Percentiles rank a stretch among this genome's conserved stretches.
phyloP scores from a whole-genome alignment of 2,329 filamentous ascomycete genomes.

The Leptoxyphium fumago region DNA sequence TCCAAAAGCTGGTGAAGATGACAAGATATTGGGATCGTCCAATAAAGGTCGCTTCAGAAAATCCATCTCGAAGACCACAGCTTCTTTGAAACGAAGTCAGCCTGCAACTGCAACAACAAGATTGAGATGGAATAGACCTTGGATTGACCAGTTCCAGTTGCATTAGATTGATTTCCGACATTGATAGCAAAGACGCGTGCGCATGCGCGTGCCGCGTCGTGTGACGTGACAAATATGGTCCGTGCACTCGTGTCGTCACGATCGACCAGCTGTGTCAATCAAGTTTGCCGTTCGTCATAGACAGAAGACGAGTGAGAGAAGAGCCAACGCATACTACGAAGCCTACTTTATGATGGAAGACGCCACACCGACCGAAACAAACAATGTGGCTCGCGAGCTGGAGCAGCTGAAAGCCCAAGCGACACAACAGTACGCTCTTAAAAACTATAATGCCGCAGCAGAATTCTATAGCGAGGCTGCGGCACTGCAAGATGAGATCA shows the following conservation, averaged over 20 bases:
- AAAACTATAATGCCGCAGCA: slow-evolving; percentile 72
- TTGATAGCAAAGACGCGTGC: no score
- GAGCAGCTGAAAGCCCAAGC: slow-evolving; percentile 66
- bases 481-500: slow-evolving; percentile 77
- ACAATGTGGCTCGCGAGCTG: slow-evolving; percentile 14
- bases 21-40: slow-evolving; percentile 42
- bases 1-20: slow-evolving; percentile 79
- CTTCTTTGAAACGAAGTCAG: no score
- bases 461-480: slow-evolving; percentile 82
- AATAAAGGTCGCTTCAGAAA: slow-evolving; percentile 6
- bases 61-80: slow-evolving; percentile 8
- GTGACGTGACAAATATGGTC: not conserved
- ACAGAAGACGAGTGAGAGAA: no score
- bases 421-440: slow-evolving; percentile 72
- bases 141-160: no score
- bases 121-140: no score
- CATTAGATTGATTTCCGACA: no score
- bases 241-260: not conserved
- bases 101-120: no score
- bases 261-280: not conserved
- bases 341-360: not conserved
- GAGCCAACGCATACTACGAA: no score
- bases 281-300: not conserved
- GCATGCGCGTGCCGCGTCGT: slow-evolving; percentile 3
- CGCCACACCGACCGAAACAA: not conserved